These are phyloP conservation scores for Spathaspora sp. DNA, from an alignment of 1,139 yeast species.

Conservation along the genomic window DNA sequence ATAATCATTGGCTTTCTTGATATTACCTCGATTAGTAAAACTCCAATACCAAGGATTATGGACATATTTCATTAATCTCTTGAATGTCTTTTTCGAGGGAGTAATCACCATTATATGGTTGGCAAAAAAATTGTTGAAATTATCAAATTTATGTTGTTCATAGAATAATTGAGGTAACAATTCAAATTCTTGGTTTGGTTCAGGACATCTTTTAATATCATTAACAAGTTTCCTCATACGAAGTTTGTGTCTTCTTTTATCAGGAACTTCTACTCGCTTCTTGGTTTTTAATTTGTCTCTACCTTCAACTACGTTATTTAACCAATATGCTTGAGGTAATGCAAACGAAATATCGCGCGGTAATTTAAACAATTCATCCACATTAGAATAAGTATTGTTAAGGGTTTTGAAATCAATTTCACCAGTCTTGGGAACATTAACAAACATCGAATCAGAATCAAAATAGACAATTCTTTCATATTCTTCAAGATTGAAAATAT, in stretches of 20 bases:
- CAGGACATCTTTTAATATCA: slow-evolving; percentile 8
- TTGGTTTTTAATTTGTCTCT: slow-evolving; percentile 16
- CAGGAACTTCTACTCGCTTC: slow-evolving; percentile 18
- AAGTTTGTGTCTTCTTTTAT: slow-evolving; percentile 11
- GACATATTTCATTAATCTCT: slow-evolving; percentile 29
- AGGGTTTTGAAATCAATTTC: slow-evolving; percentile 12
- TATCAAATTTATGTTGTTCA: slow-evolving; percentile 31
- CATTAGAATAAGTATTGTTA: slow-evolving; percentile 16
- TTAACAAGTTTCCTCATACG: slow-evolving; percentile 14
- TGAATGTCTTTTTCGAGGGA: slow-evolving; percentile 32
- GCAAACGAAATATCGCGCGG: slow-evolving; percentile 29
- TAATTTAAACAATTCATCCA: slow-evolving; percentile 35
- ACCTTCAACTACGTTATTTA: slow-evolving; percentile 19
- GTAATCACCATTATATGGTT: slow-evolving; percentile 47
- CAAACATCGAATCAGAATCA: slow-evolving; percentile 46
- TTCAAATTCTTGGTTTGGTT: slow-evolving; percentile 11
- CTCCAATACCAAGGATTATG: slow-evolving; percentile 35
- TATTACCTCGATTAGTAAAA: slow-evolving; percentile 19
- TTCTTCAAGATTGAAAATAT: slow-evolving; percentile 49
- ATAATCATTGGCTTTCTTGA: slow-evolving; percentile 31
- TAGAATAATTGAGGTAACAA: slow-evolving; percentile 21
- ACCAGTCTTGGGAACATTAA: slow-evolving; percentile 11
- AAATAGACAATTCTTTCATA: slow-evolving; percentile 40
- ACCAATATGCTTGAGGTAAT: slow-evolving; percentile 43
- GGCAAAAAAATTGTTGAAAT: slow-evolving; percentile 33